phyloP scores from a whole-genome alignment of 169 alveolate species.

The Plasmodium berghei region DNA sequence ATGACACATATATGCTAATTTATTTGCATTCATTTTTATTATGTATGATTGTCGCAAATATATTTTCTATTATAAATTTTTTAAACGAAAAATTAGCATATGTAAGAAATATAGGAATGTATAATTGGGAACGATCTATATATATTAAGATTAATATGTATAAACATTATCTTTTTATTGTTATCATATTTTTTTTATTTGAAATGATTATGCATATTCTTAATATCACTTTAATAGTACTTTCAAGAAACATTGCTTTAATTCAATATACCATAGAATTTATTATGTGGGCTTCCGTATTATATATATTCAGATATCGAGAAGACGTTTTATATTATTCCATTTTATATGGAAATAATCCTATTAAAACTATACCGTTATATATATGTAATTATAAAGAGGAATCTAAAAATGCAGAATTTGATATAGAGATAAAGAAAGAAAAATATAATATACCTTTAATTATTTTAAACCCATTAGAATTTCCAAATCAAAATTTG shows the following conservation, averaged over 20 bases:
- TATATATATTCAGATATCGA: constrained; percentile 57
- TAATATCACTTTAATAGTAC: constrained; percentile 13
- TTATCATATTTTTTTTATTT: constrained; percentile 34
- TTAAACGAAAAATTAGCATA: constrained; percentile 42
- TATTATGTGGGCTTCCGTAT: constrained; percentile 51
- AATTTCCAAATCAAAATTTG: constrained; percentile 27
- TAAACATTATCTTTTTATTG: constrained; percentile 16
- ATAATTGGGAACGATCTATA: constrained; percentile 60
- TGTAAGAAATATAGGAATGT: constrained; percentile 47
- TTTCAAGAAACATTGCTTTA: constrained; percentile 19
- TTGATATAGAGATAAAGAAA: neutral
- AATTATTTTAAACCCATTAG: constrained; percentile 62
- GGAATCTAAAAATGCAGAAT: too few species aligned
- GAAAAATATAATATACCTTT: constrained; percentile 16
- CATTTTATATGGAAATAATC: constrained; percentile 14
- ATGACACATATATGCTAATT: constrained; percentile 16
- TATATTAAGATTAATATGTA: constrained; percentile 40
- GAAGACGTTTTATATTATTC: constrained; percentile 57
- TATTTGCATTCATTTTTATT: constrained; percentile 20
- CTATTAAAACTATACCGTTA: constrained; percentile 40
- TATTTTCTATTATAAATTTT: constrained; percentile 51
- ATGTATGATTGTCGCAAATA: constrained; percentile 16
- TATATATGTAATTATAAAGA: constrained; percentile 18
- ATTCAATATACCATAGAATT: constrained; percentile 60
- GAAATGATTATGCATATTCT: constrained; percentile 34